phyloP scores from a whole-genome alignment of 2,329 filamentous ascomycete species.

The Neobulgaria alba region DNA sequence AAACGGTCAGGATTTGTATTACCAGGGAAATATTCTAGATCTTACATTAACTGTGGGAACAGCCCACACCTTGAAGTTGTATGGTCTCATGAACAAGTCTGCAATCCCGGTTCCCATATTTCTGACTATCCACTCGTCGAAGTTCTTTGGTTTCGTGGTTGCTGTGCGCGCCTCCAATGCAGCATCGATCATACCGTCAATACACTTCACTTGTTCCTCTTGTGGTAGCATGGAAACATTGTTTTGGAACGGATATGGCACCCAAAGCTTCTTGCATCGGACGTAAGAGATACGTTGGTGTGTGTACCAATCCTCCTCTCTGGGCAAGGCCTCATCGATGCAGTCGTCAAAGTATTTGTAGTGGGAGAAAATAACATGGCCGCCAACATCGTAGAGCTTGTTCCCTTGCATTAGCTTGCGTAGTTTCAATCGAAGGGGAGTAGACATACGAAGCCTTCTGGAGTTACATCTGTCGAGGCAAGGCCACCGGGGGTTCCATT shows the following conservation, averaged over 20 bases:
- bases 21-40: neutral
- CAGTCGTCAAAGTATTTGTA: slow-evolving; percentile 99
- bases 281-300: slow-evolving; percentile 99
- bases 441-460: slow-evolving; percentile 87
- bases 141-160: slow-evolving; percentile 88
- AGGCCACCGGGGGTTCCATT: slow-evolving; percentile 90
- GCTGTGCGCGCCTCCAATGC: slow-evolving; percentile 78
- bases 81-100: slow-evolving; percentile 96
- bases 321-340: slow-evolving; percentile 92
- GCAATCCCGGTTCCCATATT: slow-evolving; percentile 85
- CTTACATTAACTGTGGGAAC: slow-evolving; percentile 89
- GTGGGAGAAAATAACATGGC: slow-evolving; percentile 45
- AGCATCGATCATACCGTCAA: slow-evolving; percentile 94
- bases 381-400: slow-evolving; percentile 86
- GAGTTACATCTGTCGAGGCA: slow-evolving; percentile 88
- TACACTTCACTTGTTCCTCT: slow-evolving; percentile 89
- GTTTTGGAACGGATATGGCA: slow-evolving; percentile 99
- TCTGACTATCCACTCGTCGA: slow-evolving; percentile 96
- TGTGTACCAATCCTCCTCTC: slow-evolving; percentile 89
- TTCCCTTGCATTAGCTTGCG: slow-evolving; percentile 12
- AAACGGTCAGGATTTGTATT: neutral
- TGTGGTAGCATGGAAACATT: slow-evolving; percentile 98
- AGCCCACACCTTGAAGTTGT: slow-evolving; percentile 99
- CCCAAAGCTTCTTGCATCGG: slow-evolving; percentile 92
- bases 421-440: slow-evolving; percentile 12